Percentiles rank a stretch among this genome's conserved stretches.
phyloP scores from a whole-genome alignment of 805 yeast genomes.

The Suhomyces vadensis region DNA sequence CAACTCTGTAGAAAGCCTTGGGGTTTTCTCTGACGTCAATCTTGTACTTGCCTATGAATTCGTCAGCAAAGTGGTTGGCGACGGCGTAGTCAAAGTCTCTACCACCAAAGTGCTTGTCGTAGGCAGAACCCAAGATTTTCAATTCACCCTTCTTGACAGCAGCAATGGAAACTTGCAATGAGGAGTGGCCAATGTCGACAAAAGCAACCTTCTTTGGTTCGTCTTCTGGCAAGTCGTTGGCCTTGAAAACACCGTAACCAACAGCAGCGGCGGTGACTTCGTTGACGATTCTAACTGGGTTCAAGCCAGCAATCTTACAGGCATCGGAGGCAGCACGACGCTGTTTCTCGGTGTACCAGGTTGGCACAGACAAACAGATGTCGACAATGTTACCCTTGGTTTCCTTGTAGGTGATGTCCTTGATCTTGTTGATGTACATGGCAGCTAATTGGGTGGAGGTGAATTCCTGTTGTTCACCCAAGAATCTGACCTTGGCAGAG shows the following conservation, averaged over 20 bases:
- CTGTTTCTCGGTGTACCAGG: slow-evolving; percentile 95
- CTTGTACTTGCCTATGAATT: slow-evolving; percentile 88
- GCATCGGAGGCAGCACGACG: slow-evolving; percentile 97
- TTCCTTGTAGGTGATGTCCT: slow-evolving; percentile 75
- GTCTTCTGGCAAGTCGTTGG: slow-evolving; percentile 89
- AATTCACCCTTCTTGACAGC: slow-evolving; percentile 95
- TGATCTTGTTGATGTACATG: slow-evolving; percentile 91
- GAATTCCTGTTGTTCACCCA: slow-evolving; percentile 76
- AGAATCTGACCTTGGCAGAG: slow-evolving; percentile 83
- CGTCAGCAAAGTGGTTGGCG: slow-evolving; percentile 92
- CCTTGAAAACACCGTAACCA: slow-evolving; percentile 97
- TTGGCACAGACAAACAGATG: slow-evolving; percentile 93
- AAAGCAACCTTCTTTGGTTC: slow-evolving; percentile 88
- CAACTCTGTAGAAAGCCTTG: slow-evolving; percentile 92
- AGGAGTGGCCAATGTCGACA: slow-evolving; percentile 96
- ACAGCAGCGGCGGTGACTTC: slow-evolving; percentile 99
- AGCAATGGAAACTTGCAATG: slow-evolving; percentile 86
- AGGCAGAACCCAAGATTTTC: slow-evolving; percentile 88
- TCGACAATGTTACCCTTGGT: slow-evolving; percentile 81
- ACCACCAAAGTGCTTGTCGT: slow-evolving; percentile 97
- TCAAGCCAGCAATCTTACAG: slow-evolving; percentile 91
- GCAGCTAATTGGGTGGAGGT: slow-evolving; percentile 89
- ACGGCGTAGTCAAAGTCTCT: slow-evolving; percentile 93
- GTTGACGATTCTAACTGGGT: slow-evolving; percentile 97
- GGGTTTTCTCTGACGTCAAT: slow-evolving; percentile 89